Evolutionary conservation across 805 yeast species (phyloP), one percentile per base, ranked within the genome.

Genomic region (Starmera quercuum): DNA sequence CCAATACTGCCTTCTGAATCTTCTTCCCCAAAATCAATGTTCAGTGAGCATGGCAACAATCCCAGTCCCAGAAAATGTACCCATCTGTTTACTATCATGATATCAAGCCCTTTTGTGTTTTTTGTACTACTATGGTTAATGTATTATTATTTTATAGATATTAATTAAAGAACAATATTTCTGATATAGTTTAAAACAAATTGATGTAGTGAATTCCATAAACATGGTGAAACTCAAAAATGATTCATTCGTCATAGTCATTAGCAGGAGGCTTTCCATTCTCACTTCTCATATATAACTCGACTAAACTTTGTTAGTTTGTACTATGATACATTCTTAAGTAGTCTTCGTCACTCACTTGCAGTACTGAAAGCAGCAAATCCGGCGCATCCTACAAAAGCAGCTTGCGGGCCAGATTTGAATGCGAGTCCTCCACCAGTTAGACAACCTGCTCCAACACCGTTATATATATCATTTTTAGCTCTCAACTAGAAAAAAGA

Each of bases 401-500:
- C 92, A 20, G 95, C 94, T 48, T 80, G 87, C 1, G 98, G 98
- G 1, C 98, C 98, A 31, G 92, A 76, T 53, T 83, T 85, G 46
- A 83, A 71, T 2, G 97, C 95, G 33, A 92, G 69, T 0, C 95
- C 97, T 22, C 95, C 98, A 29, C 98, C 98, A 1, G 98, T 92
- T 24, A 90, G 66, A 61, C 97, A 92, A 2, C 98, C 98, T 4
- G 97, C 97, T 29, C 75, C 70, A 3, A 85, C 75, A 29, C 97
- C 96, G 54, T 92, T 92, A 61, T 80, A 86, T 9, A 90, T 73
- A 58, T 92, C 98, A 51, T 83, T 87, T 51, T 84, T 87, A 2
- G 95, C 97, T 48, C 97, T 69, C 33, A 75, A 49, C n/a, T n/a
- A n/a, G n/a, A n/a, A n/a, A n/a, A 25, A 21, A 21, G 7, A 9